A percentile compares a stretch with the other conserved stretches of the same genome.
Evolutionary conservation across 495 filamentous ascomycete species (phyloP).

Genomic region (Massariosphaeria phaeospora): DNA sequence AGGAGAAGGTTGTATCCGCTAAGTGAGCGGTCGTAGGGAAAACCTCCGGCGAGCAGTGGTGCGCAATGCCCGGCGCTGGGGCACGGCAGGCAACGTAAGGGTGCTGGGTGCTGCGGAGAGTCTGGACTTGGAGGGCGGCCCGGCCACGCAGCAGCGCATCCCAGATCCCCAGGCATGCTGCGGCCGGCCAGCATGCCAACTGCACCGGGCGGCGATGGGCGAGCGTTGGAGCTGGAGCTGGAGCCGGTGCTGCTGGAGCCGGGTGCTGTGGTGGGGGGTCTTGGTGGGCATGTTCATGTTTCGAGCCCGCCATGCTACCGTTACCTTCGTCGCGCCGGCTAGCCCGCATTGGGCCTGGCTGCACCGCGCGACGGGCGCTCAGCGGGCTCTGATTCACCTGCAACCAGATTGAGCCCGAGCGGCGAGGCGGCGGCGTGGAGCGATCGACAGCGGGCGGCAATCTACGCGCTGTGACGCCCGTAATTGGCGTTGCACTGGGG

Average conservation of each 20-base stretch:
- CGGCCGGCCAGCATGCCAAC: not conserved
- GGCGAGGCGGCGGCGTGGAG: too few relatives aligned
- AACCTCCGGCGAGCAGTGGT: slow-evolving; percentile 25
- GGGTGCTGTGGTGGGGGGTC: too few relatives aligned
- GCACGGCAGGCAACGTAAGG: slow-evolving; percentile 30
- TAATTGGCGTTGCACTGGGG: too few relatives aligned
- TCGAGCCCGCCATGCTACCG: slow-evolving; percentile 27
- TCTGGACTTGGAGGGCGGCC: not conserved
- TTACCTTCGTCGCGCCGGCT: slow-evolving; percentile 17
- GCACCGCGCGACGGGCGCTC: too few relatives aligned
- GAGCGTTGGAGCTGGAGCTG: slow-evolving; percentile 6
- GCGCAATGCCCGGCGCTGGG: slow-evolving; percentile 19
- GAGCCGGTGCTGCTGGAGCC: too few relatives aligned
- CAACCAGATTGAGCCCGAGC: too few relatives aligned
- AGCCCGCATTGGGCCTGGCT: slow-evolving; percentile 16
- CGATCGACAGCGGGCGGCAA: too few relatives aligned
- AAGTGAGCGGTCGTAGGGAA: slow-evolving; percentile 14
- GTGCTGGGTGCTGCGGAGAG: slow-evolving; percentile 8
- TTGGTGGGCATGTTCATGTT: slow-evolving; percentile 17
- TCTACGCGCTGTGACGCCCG: too few relatives aligned
- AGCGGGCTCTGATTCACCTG: too few relatives aligned
- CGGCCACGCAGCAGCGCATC: not conserved
- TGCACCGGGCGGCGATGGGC: slow-evolving; percentile 11
- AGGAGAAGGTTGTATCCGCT: slow-evolving; percentile 36
- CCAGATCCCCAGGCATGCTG: slow-evolving; percentile 17